Evolutionary conservation across 1,284 basidiomycete species (phyloP).

Genomic region (Athelia sp.): DNA sequence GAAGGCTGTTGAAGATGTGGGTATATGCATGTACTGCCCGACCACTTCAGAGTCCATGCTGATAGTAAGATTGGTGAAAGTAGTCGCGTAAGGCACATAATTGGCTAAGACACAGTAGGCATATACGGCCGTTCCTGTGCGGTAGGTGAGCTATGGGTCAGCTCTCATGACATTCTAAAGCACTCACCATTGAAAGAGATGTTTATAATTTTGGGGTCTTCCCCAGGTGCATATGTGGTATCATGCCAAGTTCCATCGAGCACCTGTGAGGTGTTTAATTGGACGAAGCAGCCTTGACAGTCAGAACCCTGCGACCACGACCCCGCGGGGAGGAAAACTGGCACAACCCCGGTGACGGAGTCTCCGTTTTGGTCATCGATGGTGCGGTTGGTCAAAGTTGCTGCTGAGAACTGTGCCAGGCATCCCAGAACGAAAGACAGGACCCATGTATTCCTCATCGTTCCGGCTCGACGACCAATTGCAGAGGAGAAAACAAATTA

Average conservation of each 20-base stretch:
- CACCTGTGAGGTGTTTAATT: neutral
- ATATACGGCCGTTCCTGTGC: neutral
- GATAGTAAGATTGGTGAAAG: neutral
- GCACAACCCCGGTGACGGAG: neutral
- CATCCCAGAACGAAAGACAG: no score
- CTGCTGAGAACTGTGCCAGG: no score
- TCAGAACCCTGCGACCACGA: neutral
- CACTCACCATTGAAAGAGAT: neutral
- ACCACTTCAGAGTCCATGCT: neutral
- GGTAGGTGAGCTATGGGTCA: neutral
- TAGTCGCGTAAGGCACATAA: neutral
- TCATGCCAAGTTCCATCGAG: neutral
- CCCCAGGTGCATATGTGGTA: neutral
- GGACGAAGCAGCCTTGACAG: neutral
- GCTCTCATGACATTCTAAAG: neutral
- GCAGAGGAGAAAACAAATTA: no score
- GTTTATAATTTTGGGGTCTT: neutral
- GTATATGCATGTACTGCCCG: neutral
- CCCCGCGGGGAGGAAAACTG: neutral
- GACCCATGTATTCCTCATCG: no score
- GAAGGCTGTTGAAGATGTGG: neutral
- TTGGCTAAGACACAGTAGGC: neutral
- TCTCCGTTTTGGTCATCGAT: neutral
- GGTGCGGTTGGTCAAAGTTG: neutral
- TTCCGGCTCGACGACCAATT: no score